Base-by-base conservation (phyloP, 768 basidiomycete species). In the Trametes cubensis region DNA sequence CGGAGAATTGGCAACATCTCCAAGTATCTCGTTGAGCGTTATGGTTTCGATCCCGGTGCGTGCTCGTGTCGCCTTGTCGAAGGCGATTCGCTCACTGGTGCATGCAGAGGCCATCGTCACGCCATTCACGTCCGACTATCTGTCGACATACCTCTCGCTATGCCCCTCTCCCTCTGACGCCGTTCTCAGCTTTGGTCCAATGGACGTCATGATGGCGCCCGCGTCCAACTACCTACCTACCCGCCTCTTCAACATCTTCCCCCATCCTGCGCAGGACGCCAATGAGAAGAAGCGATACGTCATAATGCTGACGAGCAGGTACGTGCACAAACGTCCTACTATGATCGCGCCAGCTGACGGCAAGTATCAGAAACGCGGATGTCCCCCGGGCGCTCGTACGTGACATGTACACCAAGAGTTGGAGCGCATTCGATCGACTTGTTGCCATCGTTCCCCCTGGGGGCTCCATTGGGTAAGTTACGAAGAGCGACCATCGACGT, bases 401-500 rank as follows among this genome's bases (percentile, higher is more conserved):
- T 59, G 92, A 94, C 67, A 90, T 92, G 89, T 94, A 94, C 71
- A 93, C 91, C 25, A 94, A 94, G 75, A 92, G 89, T 65, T 94
- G 93, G 92, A 92, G 90, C 70, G 92, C 92, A 2, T 94, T 95
- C 68, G 92, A 94, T 71, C 85, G 92, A 11, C 82, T 95, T 6
- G 89, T 94, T 18, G 89, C 90, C 5, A 92, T 94, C 62, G 91
- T 94, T 0, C 91, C 92, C n/a, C 92, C 92, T 0, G 92, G 92
- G 11, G 92, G 92, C 7, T 91, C 90, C 0, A 94, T 94, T 58
- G 92, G 92, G 89, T 92, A 70, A 42, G 86, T 77, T 48, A 26
- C 11, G 21, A 45, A 20, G 14, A 20, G 60, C 42, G 40, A 52
- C 55, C 18, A 1, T 49, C 21, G 38, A 14, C 3, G 41, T 42